Conservation (phyloP, 1,284 basidiomycete species). For the Cryptococcus floricola region DNA sequence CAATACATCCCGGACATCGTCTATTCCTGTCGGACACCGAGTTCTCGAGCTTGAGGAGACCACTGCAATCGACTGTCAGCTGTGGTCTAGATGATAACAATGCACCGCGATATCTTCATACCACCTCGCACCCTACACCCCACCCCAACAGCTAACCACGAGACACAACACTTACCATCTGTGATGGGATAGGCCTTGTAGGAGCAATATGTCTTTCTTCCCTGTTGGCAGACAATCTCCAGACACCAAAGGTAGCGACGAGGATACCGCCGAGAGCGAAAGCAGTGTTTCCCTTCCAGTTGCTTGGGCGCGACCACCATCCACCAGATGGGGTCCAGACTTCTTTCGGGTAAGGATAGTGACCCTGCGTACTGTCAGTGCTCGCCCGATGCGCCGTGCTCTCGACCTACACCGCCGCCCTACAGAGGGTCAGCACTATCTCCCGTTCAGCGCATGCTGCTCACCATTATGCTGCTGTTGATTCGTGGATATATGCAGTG, state of each 20-base stretch:
- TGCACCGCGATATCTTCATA: not conserved
- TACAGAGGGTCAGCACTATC: slow-evolving; percentile 9
- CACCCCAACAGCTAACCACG: not conserved
- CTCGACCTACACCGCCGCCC: slow-evolving; percentile 29
- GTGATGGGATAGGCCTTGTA: slow-evolving; percentile 51
- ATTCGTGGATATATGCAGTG: not conserved
- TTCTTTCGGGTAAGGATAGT: slow-evolving; percentile 58
- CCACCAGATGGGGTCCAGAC: slow-evolving; percentile 57
- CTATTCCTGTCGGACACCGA: slow-evolving; percentile 32
- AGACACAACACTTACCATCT: slow-evolving; percentile 32
- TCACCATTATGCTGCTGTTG: slow-evolving; percentile 10
- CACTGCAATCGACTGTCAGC: slow-evolving; percentile 17
- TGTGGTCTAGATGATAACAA: not conserved
- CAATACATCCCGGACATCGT: not conserved
- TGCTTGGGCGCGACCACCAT: slow-evolving; percentile 57
- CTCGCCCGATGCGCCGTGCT: not conserved
- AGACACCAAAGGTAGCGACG: slow-evolving; percentile 52
- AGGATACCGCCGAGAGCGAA: slow-evolving; percentile 51
- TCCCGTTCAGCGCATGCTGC: not conserved
- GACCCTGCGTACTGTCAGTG: slow-evolving; percentile 30
- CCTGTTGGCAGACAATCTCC: slow-evolving; percentile 52
- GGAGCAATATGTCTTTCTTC: slow-evolving; percentile 54
- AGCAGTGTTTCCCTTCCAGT: slow-evolving; percentile 55
- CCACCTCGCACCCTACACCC: not conserved
- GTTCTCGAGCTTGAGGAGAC: slow-evolving; percentile 39